Base-by-base conservation (phyloP, 2,329 filamentous ascomycete genomes). In the Diaporthe destruens region DNA sequence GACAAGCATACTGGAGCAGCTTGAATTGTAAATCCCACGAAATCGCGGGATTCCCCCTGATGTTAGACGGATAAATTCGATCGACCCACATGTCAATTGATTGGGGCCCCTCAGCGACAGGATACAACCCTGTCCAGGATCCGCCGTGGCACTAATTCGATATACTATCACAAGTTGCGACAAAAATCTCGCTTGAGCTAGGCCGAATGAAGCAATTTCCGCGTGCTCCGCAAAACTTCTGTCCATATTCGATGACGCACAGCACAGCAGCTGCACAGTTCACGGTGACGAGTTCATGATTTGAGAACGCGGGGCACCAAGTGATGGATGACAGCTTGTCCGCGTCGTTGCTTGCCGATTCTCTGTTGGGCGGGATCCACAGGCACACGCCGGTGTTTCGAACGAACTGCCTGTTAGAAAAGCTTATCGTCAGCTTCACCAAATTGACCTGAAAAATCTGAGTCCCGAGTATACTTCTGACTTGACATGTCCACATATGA, bases 191-290 rank as follows among this genome's bases (percentile, higher is more conserved):
- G 61, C 61, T 66, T 66, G 61, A 39, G 61, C 29, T 32, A 18
- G 61, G 61, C 49, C 61, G 61, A 66, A 53, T 66, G 61, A 53
- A 53, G 61, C 32, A 66, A 66, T 66, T 39, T 66, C 61, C 61
- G 61, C 32, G 9, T 53, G 29, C 61, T 53, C 61, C 61, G 61
- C 61, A 39, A 66, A 36, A 36, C 47, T 18, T 20, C 12, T 25
- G 3, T 39, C 20, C 14, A 36, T 39, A 32, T 66, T 66, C 36
- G 47, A 34, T 66, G 61, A 66, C 51, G 47, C 44, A 53, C n/a
- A 25, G 39, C 18, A 39, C 20, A 29, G n/a, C n/a, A n/a, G n/a
- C n/a, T n/a, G n/a, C n/a, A n/a, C n/a, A 65, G 20, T 7, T 51
- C 20, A 53, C 23, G 44, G 47, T 39, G 47, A 66, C 61, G 32